Evolutionary conservation across 257 asterid genomes (phyloP).

Genomic region (Primulina eburnea): DNA sequence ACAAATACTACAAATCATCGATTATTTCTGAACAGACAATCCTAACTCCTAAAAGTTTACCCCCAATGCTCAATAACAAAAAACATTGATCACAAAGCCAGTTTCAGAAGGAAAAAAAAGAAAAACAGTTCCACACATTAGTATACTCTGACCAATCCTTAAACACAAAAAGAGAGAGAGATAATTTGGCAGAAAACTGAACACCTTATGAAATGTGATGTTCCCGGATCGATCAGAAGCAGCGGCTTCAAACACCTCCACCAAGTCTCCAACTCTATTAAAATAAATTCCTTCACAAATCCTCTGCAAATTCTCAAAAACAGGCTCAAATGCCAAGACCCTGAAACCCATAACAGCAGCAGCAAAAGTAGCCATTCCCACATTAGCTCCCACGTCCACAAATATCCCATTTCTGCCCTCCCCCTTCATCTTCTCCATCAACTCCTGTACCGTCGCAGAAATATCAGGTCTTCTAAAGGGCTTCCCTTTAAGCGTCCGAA

Average conservation of each 20-base stretch:
- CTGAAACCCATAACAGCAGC: conserved; percentile 96
- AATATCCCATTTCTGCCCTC: conserved; percentile 52
- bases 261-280: conserved; percentile 66
- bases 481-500: conserved; percentile 79
- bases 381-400: conserved; percentile 96
- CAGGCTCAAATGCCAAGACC: conserved; percentile 96
- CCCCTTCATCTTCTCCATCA: conserved; percentile 50
- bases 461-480: conserved; percentile 86
- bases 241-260: conserved; percentile 81
- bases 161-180: neutral
- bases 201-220: conserved; percentile 89
- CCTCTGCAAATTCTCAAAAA: conserved; percentile 92
- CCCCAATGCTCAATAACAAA: neutral
- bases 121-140: neutral
- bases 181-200: neutral
- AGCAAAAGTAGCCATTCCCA: conserved; percentile 94
- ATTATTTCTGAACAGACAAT: neutral
- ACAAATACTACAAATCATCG: neutral
- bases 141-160: neutral
- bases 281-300: conserved; percentile 90
- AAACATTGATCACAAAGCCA: neutral
- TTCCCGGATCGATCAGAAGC: conserved; percentile 75
- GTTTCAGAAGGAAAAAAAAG: neutral
- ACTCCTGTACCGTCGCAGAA: conserved; percentile 79
- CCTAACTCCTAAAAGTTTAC: neutral